Percentiles rank a stretch among this genome's conserved stretches.
These are phyloP conservation scores for Tulasnella sp. DNA, from an alignment of 768 basidiomycete genomes.

Conservation along the genomic window DNA sequence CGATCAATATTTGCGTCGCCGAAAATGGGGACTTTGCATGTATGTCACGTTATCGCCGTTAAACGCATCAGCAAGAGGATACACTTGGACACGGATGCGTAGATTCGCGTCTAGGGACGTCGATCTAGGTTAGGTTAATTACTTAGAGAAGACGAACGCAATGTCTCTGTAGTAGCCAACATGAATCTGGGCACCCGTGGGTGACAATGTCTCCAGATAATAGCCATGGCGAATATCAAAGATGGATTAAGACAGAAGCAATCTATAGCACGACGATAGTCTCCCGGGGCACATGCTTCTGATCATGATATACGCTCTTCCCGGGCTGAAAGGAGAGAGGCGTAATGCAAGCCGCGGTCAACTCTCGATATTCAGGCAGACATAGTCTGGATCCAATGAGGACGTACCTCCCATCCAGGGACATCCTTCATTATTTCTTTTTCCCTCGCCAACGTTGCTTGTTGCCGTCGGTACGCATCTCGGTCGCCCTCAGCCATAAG, in stretches of 20 bases:
- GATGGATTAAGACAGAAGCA: constrained; percentile 24
- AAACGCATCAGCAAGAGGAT: no score
- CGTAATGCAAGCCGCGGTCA: neutral
- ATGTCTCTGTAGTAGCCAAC: no score
- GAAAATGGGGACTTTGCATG: no score
- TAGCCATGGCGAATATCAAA: neutral
- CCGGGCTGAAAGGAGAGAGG: constrained; percentile 50
- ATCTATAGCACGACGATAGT: constrained; percentile 50
- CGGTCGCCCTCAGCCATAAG: constrained; percentile 91
- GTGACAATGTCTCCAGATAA: no score
- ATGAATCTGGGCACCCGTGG: no score
- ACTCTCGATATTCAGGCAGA: neutral
- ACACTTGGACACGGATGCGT: no score
- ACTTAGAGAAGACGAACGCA: no score
- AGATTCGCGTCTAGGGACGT: no score
- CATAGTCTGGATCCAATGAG: constrained; percentile 22
- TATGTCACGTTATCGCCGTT: no score
- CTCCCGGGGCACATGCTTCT: constrained; percentile 51
- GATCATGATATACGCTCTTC: constrained; percentile 76
- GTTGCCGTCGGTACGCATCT: constrained; percentile 68
- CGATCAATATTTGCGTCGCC: neutral
- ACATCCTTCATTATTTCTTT: constrained; percentile 92
- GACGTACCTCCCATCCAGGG: constrained; percentile 82
- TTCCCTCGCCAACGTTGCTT: constrained; percentile 70
- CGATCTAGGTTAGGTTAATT: no score